Percentiles rank a stretch among this genome's conserved stretches.
phyloP scores from a whole-genome alignment of 257 asterid species.

The Solanum verrucosum region DNA sequence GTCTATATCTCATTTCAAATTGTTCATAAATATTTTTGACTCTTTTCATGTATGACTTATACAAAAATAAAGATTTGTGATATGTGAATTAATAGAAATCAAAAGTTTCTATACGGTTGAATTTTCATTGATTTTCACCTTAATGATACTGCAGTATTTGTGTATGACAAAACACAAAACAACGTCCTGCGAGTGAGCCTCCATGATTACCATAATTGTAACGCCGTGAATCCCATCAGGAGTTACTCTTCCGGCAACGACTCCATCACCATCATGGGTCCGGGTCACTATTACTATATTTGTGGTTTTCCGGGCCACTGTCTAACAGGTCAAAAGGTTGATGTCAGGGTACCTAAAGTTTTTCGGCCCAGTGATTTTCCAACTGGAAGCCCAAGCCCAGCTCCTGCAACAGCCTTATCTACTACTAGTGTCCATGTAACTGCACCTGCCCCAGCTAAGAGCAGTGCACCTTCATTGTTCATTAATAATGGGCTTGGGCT shows the following conservation, averaged over 20 bases:
- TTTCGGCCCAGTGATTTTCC: not conserved
- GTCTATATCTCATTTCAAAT: not conserved
- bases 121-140: not conserved
- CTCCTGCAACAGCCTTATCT: conserved; percentile 1
- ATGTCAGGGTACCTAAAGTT: conserved; percentile 33
- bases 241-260: conserved; percentile 46
- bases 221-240: conserved; percentile 22
- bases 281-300: conserved; percentile 49
- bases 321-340: conserved; percentile 52
- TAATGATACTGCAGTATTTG: conserved; percentile 26
- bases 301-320: conserved; percentile 68
- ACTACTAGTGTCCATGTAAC: conserved; percentile 4
- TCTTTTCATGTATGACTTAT: not conserved
- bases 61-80: not conserved
- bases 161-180: conserved; percentile 27
- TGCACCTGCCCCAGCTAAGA: conserved; percentile 29
- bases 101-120: not conserved
- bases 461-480: not conserved
- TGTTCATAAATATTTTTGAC: not conserved
- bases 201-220: conserved; percentile 32
- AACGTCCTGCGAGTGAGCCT: conserved; percentile 52
- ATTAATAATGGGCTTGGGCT: not conserved
- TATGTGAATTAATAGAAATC: not conserved
- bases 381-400: conserved; percentile 5
- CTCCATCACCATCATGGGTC: conserved; percentile 21